phyloP scores from a whole-genome alignment of 495 filamentous ascomycete species.

The Aspergillus wentii region DNA sequence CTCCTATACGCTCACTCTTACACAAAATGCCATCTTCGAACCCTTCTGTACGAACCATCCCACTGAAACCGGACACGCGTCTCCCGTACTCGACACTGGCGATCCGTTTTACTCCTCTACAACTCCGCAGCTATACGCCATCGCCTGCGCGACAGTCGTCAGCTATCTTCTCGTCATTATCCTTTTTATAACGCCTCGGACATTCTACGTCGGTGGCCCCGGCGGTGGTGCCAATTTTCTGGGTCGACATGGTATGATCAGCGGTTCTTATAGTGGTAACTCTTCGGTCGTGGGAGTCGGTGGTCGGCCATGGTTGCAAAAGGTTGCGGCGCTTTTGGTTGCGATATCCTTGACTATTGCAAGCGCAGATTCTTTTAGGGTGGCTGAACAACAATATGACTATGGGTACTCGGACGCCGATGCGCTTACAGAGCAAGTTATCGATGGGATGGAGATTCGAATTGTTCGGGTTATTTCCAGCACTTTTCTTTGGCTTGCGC shows the following conservation, averaged over 20 bases:
- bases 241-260: conserved; percentile 81
- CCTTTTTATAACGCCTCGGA: conserved; percentile 85
- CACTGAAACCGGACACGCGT: conserved; percentile 22
- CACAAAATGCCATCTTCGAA: conserved; percentile 55
- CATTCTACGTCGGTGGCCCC: conserved; percentile 78
- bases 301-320: conserved; percentile 91
- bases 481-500: conserved; percentile 93
- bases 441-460: conserved; percentile 77
- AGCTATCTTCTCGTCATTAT: conserved; percentile 93
- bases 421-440: conserved; percentile 65
- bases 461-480: conserved; percentile 88
- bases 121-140: conserved; percentile 84
- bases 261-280: conserved; percentile 61
- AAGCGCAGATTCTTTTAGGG: conserved; percentile 79
- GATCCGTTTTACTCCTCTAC: conserved; percentile 93
- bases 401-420: conserved; percentile 67
- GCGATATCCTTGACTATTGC: conserved; percentile 91
- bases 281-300: conserved; percentile 80
- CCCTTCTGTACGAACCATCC: conserved; percentile 52
- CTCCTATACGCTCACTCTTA: conserved; percentile 55
- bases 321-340: conserved; percentile 84
- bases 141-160: conserved; percentile 84
- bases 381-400: conserved; percentile 74
- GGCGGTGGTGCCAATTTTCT: conserved; percentile 63
- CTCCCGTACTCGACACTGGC: conserved; percentile 52